Conservation (phyloP, 441 rosid species). For the Pelargonium myrrhifolium region DNA sequence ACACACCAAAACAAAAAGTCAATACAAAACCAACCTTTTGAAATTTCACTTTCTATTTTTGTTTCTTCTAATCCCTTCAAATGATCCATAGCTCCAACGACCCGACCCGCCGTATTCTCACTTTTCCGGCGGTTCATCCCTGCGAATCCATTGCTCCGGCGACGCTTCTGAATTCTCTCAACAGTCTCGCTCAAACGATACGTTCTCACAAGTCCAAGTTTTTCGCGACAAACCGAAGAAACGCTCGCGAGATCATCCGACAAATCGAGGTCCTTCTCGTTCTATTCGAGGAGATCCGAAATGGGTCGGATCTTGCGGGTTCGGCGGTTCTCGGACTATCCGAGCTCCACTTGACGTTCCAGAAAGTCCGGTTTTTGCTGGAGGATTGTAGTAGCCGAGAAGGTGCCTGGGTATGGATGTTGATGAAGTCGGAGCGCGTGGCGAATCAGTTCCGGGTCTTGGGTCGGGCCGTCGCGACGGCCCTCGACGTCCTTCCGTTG, state of each 20-base stretch:
- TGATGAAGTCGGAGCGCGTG: slow-evolving; percentile 46
- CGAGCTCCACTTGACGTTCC: slow-evolving; percentile 62
- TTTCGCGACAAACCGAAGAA: slow-evolving; percentile 41
- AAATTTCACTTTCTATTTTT: neutral
- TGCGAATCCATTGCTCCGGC: slow-evolving; percentile 35
- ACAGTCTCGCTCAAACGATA: slow-evolving; percentile 36
- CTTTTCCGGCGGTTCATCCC: slow-evolving; percentile 60
- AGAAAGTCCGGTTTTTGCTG: slow-evolving; percentile 46
- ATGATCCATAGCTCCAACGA: slow-evolving; percentile 35
- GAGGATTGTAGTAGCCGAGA: slow-evolving; percentile 64
- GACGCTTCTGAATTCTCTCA: slow-evolving; percentile 51
- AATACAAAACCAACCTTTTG: too few relatives aligned
- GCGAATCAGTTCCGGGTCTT: slow-evolving; percentile 42
- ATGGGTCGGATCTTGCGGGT: slow-evolving; percentile 21
- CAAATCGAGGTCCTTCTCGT: slow-evolving; percentile 38
- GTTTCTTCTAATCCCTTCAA: slow-evolving; percentile 7
- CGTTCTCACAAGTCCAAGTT: slow-evolving; percentile 32
- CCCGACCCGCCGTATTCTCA: slow-evolving; percentile 52
- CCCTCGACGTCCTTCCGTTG: slow-evolving; percentile 52
- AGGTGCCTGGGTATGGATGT: slow-evolving; percentile 52
- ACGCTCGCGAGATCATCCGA: slow-evolving; percentile 43
- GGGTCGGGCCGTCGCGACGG: slow-evolving; percentile 42
- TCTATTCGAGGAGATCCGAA: slow-evolving; percentile 43
- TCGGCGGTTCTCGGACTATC: slow-evolving; percentile 40
- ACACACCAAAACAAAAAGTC: too few relatives aligned